Percentiles rank a stretch among this genome's conserved stretches.
These are phyloP conservation scores for Herpetomonas muscarum DNA, from an alignment of 208 protist genomes.

Conservation along the genomic window DNA sequence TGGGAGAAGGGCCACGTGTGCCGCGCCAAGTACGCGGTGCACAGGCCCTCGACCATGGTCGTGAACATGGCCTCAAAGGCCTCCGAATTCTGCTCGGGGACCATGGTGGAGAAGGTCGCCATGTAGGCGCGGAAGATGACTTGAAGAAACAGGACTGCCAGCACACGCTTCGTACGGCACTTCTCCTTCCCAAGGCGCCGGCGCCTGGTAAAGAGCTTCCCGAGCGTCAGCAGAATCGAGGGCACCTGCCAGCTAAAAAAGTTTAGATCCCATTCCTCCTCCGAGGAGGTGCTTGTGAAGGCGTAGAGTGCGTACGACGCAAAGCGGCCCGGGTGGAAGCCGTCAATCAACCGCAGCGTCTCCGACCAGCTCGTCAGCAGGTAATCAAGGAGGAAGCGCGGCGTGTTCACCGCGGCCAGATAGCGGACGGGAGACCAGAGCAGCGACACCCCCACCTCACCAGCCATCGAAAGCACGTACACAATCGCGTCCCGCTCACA, in stretches of 20 bases:
- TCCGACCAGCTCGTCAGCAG: slow-evolving; percentile 70
- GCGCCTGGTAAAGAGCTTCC: slow-evolving; percentile 61
- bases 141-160: slow-evolving; percentile 54
- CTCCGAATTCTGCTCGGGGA: slow-evolving; percentile 58
- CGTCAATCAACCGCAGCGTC: slow-evolving; percentile 44
- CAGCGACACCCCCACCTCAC: slow-evolving; percentile 62
- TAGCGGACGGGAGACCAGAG: slow-evolving; percentile 60
- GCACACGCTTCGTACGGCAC: slow-evolving; percentile 59
- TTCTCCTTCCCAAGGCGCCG: slow-evolving; percentile 24
- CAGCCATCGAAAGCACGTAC: slow-evolving; percentile 44
- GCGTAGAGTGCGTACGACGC: slow-evolving; percentile 62
- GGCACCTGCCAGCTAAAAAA: slow-evolving; percentile 85
- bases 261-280: slow-evolving; percentile 68
- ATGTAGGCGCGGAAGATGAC: slow-evolving; percentile 63
- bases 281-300: slow-evolving; percentile 40
- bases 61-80: slow-evolving; percentile 37
- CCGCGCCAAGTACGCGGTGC: slow-evolving; percentile 52
- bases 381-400: slow-evolving; percentile 81
- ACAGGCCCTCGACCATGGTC: slow-evolving; percentile 44
- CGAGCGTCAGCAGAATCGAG: slow-evolving; percentile 51
- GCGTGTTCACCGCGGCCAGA: slow-evolving; percentile 66
- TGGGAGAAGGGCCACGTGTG: slow-evolving; percentile 67
- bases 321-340: slow-evolving; percentile 57
- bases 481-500: slow-evolving; percentile 31
- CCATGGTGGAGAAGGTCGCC: slow-evolving; percentile 72